Evolutionary conservation across 352 stramenopile species (phyloP).

Genomic region (Phytophthora rubi): DNA sequence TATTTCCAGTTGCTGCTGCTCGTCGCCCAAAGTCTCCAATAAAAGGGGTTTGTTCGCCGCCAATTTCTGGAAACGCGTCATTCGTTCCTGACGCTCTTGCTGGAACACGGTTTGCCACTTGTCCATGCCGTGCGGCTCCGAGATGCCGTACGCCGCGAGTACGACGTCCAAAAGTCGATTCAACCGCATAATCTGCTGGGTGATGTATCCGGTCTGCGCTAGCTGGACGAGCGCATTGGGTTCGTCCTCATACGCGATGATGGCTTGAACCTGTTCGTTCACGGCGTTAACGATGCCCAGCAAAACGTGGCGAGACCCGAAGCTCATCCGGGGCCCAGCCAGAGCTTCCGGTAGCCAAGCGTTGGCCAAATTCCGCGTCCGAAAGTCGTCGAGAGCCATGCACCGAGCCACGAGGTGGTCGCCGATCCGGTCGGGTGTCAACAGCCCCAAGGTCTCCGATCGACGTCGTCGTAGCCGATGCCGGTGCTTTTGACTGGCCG

Average conservation of each 20-base stretch:
- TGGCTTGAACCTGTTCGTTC: constrained; percentile 24
- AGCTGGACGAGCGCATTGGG: constrained; percentile 27
- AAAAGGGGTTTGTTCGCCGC: constrained; percentile 17
- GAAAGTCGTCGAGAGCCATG: constrained; percentile 28
- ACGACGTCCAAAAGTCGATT: constrained; percentile 34
- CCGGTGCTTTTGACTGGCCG: constrained; percentile 22
- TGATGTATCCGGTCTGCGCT: constrained; percentile 35
- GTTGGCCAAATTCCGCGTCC: constrained; percentile 13
- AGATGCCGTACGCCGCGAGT: constrained; percentile 23
- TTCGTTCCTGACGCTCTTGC: constrained; percentile 34
- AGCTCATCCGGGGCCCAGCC: constrained; percentile 8
- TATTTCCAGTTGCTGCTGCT: constrained; percentile 36
- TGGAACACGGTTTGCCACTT: constrained; percentile 33
- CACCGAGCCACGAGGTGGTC: constrained; percentile 38
- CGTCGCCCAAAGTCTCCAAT: constrained; percentile 24
- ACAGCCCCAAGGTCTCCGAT: constrained; percentile 6
- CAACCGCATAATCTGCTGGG: constrained; percentile 29
- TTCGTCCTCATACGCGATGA: constrained; percentile 30
- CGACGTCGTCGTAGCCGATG: constrained; percentile 9
- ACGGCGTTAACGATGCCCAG: constrained; percentile 25
- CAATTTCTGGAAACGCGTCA: constrained; percentile 26
- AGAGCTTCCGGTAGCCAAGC: constrained; percentile 21
- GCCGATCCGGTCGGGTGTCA: constrained; percentile 34
- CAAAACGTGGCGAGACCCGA: constrained; percentile 24
- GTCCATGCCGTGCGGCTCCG: constrained; percentile 13